Evolutionary conservation across 2,329 filamentous ascomycete species (phyloP), one percentile per base, ranked within the genome.

Genomic region (Paracoccidioides lutzii): DNA sequence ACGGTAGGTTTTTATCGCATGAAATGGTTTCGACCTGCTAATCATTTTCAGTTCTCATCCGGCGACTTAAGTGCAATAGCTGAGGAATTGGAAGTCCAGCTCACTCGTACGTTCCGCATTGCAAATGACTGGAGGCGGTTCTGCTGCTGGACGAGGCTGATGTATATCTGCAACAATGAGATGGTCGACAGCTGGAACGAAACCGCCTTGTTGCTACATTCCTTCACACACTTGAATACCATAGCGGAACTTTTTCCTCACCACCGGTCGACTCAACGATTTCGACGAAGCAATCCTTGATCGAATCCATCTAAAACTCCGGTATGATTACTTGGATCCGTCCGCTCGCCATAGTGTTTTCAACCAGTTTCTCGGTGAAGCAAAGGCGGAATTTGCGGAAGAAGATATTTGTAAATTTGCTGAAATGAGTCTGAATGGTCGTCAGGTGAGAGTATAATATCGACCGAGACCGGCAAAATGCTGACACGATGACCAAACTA

Each of bases 171-270:
- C 12, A 44, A 14, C 22, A 38, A n/a, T 14, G 28, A 1, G 5
- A 12, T 33, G 6, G 9, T 28, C 4, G 15, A 5, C 41, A 54
- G 22, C 22, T 45, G 8, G 12, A 33, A 14, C 22, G 42, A 30
- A 54, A 54, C 41, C 32, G 14, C 15, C 40, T 54, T 15, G 22
- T 54, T 14, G 61, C 43, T 32, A 48, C 55, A 44, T 59, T 59
- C 45, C 57, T 61, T 33, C 35, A 51, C 53, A 57, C 62, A 14
- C 62, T 64, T 1, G 61, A 65, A 50, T 66, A 59, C 50, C 57
- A 54, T 59, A 57, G 58, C 42, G 65, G 65, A 15, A 64, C 65
- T 28, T 57, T 68, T 66, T 68, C 59, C 57, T 68, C 2, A 68
- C 65, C 22, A 67, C 63, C 9, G 67, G 67, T 50, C 64, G 65